These are phyloP conservation scores for Kurtzmaniella fragi DNA, from an alignment of 805 yeast genomes.

Conservation along the genomic window DNA sequence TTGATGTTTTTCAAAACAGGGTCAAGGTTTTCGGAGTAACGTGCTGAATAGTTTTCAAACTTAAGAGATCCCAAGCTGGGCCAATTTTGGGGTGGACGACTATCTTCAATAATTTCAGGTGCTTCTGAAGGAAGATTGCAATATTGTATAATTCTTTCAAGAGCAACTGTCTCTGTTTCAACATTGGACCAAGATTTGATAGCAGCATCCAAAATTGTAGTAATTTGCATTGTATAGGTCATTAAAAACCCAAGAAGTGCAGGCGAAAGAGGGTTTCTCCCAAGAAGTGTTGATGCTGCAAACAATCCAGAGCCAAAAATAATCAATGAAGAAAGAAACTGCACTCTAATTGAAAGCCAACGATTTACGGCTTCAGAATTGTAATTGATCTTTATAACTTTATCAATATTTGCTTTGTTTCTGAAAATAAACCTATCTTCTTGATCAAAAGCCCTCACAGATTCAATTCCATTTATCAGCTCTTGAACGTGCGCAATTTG, in stretches of 20 bases:
- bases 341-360: too few species aligned
- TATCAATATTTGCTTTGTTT: too few species aligned
- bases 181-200: slow-evolving; percentile 31
- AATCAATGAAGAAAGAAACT: slow-evolving; percentile 29
- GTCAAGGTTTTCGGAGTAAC: slow-evolving; percentile 78
- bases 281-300: slow-evolving; percentile 23
- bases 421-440: neutral
- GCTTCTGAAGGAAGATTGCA: slow-evolving; percentile 39
- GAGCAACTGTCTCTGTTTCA: slow-evolving; percentile 28
- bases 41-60: slow-evolving; percentile 69
- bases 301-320: too few species aligned
- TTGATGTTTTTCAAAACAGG: slow-evolving; percentile 67
- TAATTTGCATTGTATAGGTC: slow-evolving; percentile 29
- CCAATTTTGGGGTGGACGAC: slow-evolving; percentile 50
- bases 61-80: slow-evolving; percentile 65
- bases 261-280: slow-evolving; percentile 21
- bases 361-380: too few species aligned
- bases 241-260: slow-evolving; percentile 34
- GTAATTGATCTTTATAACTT: too few species aligned
- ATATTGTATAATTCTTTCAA: slow-evolving; percentile 35
- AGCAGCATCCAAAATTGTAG: slow-evolving; percentile 24
- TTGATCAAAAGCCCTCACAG: too few species aligned
- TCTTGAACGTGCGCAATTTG: slow-evolving; percentile 2
- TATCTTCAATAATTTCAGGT: slow-evolving; percentile 33
- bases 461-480: too few species aligned